phyloP scores from a whole-genome alignment of 495 filamentous ascomycete genomes.

The Penicillium angulare region DNA sequence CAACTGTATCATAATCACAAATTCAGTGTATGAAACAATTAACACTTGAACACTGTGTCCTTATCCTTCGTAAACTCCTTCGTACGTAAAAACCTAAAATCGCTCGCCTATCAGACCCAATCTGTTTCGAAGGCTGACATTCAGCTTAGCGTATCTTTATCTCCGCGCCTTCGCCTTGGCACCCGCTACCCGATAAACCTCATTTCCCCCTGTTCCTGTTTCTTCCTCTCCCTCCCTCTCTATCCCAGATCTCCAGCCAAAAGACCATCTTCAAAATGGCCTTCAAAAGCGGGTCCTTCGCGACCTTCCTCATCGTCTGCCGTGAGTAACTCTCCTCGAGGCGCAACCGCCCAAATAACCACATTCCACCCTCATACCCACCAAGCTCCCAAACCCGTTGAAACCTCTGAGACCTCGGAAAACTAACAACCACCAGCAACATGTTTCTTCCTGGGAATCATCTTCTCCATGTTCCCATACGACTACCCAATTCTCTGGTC shows the following conservation, averaged over 20 bases:
- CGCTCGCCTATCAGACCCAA: not conserved
- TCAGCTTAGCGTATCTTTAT: slow-evolving; percentile 14
- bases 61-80: no score
- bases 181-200: slow-evolving; percentile 23
- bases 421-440: slow-evolving; percentile 55
- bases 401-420: slow-evolving; percentile 7
- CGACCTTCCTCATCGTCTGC: slow-evolving; percentile 93
- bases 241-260: slow-evolving; percentile 3
- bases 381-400: not conserved
- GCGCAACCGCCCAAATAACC: no score
- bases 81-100: not conserved
- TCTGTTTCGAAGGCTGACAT: not conserved
- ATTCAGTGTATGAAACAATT: not conserved
- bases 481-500: slow-evolving; percentile 98
- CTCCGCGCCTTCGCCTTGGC: slow-evolving; percentile 15
- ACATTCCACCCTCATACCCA: slow-evolving; percentile 5
- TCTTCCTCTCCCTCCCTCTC: slow-evolving; percentile 7
- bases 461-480: slow-evolving; percentile 96
- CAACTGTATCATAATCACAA: slow-evolving; percentile 12
- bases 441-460: slow-evolving; percentile 95
- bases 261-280: slow-evolving; percentile 28
- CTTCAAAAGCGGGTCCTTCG: slow-evolving; percentile 60
- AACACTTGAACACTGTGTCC: no score
- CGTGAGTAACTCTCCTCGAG: slow-evolving; percentile 54
- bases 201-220: slow-evolving; percentile 10